These are phyloP conservation scores for Calonectria pseudoreteaudii DNA, from an alignment of 2,329 filamentous ascomycete species.

Conservation along the genomic window DNA sequence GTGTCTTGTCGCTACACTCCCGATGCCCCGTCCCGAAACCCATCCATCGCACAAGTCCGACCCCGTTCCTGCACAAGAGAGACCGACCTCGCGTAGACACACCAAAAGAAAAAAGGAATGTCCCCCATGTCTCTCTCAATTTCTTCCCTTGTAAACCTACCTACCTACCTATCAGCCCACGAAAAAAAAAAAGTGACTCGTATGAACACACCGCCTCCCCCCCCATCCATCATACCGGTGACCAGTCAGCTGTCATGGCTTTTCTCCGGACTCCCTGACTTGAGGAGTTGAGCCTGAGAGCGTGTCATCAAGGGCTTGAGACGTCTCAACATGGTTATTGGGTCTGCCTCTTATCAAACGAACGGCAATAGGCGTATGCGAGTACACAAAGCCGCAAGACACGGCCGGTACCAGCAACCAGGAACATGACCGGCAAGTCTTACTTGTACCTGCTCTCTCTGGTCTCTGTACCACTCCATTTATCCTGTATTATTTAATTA, in stretches of 20 bases:
- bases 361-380: no score
- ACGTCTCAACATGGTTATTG: neutral
- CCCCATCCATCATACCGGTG: neutral
- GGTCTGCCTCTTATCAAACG: neutral
- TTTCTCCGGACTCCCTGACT: neutral
- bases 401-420: no score
- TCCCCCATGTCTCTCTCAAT: neutral
- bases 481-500: neutral
- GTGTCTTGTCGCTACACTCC: neutral
- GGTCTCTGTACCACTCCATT: neutral
- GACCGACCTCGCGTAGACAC: neutral
- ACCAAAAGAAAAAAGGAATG: no score
- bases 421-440: no score
- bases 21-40: neutral
- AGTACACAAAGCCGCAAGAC: no score
- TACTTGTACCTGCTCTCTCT: no score
- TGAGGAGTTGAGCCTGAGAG: neutral
- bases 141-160: neutral
- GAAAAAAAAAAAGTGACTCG: neutral
- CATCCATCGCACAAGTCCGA: neutral
- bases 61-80: neutral
- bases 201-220: neutral
- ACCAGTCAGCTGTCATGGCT: neutral
- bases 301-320: neutral
- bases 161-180: no score